Base-by-base conservation (phyloP, 352 stramenopile species). In the Globisporangium rhizosaccharum region DNA sequence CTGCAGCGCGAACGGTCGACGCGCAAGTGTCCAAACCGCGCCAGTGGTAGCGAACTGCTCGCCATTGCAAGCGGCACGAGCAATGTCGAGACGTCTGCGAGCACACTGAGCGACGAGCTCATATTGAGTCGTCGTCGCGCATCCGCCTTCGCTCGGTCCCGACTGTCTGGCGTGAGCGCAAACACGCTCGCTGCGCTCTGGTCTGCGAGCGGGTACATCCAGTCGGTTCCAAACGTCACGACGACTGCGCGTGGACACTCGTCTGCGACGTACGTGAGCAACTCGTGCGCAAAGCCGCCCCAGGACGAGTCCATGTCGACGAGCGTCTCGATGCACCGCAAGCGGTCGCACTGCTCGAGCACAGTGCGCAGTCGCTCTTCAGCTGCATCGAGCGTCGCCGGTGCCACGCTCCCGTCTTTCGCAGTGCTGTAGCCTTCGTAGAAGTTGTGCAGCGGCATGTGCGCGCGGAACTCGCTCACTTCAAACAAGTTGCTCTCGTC, bases 291-390 rank as follows among this genome's bases (percentile, higher is more conserved):
- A 37, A 94, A 60, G 20, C 82, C 85, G 33, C 81, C 82, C 81
- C 81, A 94, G 1, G 77, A 75, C 18, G 85, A 92, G 65, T 92
- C 78, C 74, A 92, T 83, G 59, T 94, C 85, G 28, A 94, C 82
- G 12, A 90, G 56, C 42, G 68, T 68, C 61, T 92, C 75, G 20
- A 94, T 72, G 23, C 81, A 53, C 36, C 75, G 72, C 37, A 94
- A 61, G 51, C 74, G 71, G 60, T 94, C 85, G 57, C 79, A 89
- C 45, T 76, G 68, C 53, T 94, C 85, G 10, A 94, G 57, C 4
- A 83, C 64, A 3, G 52, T 56, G 17, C 85, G 79, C 33, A 92
- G 57, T 10, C 74, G 73, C 45, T 94, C 82, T 62, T 92, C 70
- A 9, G 73, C 73, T 0, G 57, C 49, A 49, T 94, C 85, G 39